Evolutionary conservation across 2,329 filamentous ascomycete genomes (phyloP).

Genomic region (Pleoardoris graminearum): DNA sequence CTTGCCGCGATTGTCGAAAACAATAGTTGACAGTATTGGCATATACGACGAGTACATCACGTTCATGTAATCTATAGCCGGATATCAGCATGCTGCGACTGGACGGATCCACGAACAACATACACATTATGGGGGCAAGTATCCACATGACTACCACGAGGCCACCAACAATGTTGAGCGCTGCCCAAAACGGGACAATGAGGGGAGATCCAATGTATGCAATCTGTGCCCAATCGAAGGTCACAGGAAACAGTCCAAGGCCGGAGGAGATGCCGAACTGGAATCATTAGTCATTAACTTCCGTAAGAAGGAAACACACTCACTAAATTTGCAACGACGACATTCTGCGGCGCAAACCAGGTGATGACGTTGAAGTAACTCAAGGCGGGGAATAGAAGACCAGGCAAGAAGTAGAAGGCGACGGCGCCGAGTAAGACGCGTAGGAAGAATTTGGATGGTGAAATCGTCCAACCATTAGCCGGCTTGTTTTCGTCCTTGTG

Average conservation of each 20-base stretch:
- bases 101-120: slow-evolving; percentile 17
- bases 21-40: slow-evolving; percentile 80
- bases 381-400: slow-evolving; percentile 78
- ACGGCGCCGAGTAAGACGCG: slow-evolving; percentile 72
- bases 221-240: slow-evolving; percentile 90
- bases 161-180: slow-evolving; percentile 80
- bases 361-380: slow-evolving; percentile 89
- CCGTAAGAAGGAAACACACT: slow-evolving; percentile 18
- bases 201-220: slow-evolving; percentile 84
- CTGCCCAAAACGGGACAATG: slow-evolving; percentile 83
- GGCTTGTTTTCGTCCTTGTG: slow-evolving; percentile 83
- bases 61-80: slow-evolving; percentile 67
- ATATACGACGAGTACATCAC: slow-evolving; percentile 80
- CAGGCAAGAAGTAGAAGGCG: slow-evolving; percentile 82
- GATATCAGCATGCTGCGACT: not conserved
- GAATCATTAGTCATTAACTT: slow-evolving; percentile 8
- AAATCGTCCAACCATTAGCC: slow-evolving; percentile 81
- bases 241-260: slow-evolving; percentile 79
- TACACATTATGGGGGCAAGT: slow-evolving; percentile 72
- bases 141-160: slow-evolving; percentile 85
- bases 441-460: slow-evolving; percentile 82
- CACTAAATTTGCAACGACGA: slow-evolving; percentile 79
- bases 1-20: slow-evolving; percentile 82
- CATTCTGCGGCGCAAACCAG: slow-evolving; percentile 84
- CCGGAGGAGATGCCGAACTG: slow-evolving; percentile 82